A percentile compares a stretch with the other conserved stretches of the same genome.
phyloP scores from a whole-genome alignment of 2,329 filamentous ascomycete species.

The Hypoxylon sp. region DNA sequence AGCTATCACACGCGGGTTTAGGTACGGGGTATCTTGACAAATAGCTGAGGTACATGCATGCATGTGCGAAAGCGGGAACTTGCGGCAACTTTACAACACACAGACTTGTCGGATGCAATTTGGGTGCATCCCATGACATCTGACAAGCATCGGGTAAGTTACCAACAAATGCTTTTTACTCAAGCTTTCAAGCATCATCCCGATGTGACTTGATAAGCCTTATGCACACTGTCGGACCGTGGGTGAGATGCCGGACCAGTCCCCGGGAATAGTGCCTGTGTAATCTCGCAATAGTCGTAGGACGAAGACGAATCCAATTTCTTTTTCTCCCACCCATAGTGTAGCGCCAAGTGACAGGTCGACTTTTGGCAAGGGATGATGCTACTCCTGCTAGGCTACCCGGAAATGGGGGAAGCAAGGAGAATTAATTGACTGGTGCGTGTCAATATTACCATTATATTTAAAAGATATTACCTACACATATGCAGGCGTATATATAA shows the following conservation, averaged over 20 bases:
- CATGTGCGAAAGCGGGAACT: slow-evolving; percentile 34
- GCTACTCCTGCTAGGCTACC: slow-evolving; percentile 4
- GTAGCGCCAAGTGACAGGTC: slow-evolving; percentile 24
- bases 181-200: slow-evolving; percentile 17
- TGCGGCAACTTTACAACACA: slow-evolving; percentile 27
- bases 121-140: slow-evolving; percentile 12
- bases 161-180: slow-evolving; percentile 16
- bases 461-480: neutral
- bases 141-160: slow-evolving; percentile 1
- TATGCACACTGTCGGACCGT: slow-evolving; percentile 24
- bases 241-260: slow-evolving; percentile 25
- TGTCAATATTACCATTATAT: slow-evolving; percentile 7
- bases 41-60: slow-evolving; percentile 23
- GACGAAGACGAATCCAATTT: slow-evolving; percentile 32
- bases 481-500: neutral
- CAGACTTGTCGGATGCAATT: slow-evolving; percentile 5
- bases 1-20: slow-evolving; percentile 7
- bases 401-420: slow-evolving; percentile 20
- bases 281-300: slow-evolving; percentile 23
- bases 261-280: slow-evolving; percentile 26
- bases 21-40: slow-evolving; percentile 24
- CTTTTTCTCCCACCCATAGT: slow-evolving; percentile 20
- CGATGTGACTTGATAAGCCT: slow-evolving; percentile 34
- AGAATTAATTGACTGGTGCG: slow-evolving; percentile 14
- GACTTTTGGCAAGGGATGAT: slow-evolving; percentile 9